Percentiles rank a stretch among this genome's conserved stretches.
Conservation (phyloP, 108 stramenopile genomes). For the Mayamaea pseudoterrestris region DNA sequence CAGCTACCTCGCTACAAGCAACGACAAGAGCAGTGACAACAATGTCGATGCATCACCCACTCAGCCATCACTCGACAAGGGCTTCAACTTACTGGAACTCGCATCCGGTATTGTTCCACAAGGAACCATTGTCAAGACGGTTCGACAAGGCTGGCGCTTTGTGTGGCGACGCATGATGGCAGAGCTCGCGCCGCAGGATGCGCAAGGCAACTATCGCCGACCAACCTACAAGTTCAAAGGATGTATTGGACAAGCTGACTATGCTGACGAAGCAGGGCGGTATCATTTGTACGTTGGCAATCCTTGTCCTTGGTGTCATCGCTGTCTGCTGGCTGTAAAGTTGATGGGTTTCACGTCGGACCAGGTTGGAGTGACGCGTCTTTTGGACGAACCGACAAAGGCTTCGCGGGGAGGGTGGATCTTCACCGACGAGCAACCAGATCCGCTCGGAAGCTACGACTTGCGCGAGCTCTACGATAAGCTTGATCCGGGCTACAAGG, state of each 20-base stretch:
- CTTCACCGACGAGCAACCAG: conserved; percentile 16
- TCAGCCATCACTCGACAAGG: too few relatives aligned
- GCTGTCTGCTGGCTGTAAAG: conserved; percentile 37
- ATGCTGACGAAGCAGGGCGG: conserved; percentile 36
- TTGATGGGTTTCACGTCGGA: conserved; percentile 27
- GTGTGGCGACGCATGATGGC: conserved; percentile 43
- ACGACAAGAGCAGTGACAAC: too few relatives aligned
- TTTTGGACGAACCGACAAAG: conserved; percentile 71
- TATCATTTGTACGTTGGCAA: conserved; percentile 90
- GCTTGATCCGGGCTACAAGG: conserved; percentile 42
- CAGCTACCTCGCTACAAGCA: too few relatives aligned
- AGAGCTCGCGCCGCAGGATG: conserved; percentile 44
- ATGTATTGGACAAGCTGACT: conserved; percentile 2
- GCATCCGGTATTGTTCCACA: conserved; percentile 44
- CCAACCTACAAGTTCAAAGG: conserved; percentile 26
- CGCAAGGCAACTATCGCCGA: conserved; percentile 32
- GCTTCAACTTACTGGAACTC: conserved; percentile 33
- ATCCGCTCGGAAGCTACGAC: conserved; percentile 13
- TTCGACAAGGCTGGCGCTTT: conserved; percentile 40
- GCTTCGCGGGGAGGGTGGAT: conserved; percentile 84
- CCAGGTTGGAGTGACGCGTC: conserved; percentile 38
- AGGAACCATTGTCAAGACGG: conserved; percentile 34
- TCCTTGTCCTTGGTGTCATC: conserved; percentile 87
- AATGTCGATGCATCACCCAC: too few relatives aligned
- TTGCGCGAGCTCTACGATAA: conserved; percentile 33